Evolutionary conservation across 192 early-diverging fungal species (phyloP).

Genomic region (Coemansia sp.): DNA sequence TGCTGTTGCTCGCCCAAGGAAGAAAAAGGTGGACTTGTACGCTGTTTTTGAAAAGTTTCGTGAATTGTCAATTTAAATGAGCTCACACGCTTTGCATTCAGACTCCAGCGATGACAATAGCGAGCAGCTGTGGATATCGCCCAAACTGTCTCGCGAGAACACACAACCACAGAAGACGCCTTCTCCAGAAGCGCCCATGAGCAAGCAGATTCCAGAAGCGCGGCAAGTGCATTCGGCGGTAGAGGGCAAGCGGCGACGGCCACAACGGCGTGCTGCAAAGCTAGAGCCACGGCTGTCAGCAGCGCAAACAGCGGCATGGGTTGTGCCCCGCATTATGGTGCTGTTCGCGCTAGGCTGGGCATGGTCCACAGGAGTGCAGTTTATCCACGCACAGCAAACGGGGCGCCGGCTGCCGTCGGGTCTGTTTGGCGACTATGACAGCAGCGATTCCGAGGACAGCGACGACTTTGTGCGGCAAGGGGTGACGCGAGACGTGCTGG

Average conservation of each 20-base stretch:
- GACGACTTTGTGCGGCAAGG: conserved; percentile 21
- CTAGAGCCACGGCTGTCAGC: conserved; percentile 17
- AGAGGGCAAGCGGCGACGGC: background rate
- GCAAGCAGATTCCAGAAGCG: background rate
- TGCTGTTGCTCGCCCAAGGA: background rate
- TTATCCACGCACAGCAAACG: conserved; percentile 43
- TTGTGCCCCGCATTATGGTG: conserved; percentile 33
- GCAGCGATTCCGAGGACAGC: conserved; percentile 17
- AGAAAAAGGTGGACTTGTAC: conserved; percentile 35
- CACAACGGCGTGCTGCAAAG: background rate
- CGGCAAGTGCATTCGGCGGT: conserved; percentile 8
- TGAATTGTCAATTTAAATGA: conserved; percentile 23
- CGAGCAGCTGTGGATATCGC: conserved; percentile 50
- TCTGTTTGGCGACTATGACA: conserved; percentile 10
- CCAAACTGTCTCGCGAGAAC: conserved; percentile 26
- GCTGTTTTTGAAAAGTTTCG: conserved; percentile 51
- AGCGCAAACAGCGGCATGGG: conserved; percentile 36
- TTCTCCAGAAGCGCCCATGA: background rate
- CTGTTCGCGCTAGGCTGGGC: conserved; percentile 46
- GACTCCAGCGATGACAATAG: conserved; percentile 30
- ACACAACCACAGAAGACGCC: conserved; percentile 3
- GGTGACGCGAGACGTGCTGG: conserved; percentile 30
- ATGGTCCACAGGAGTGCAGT: conserved; percentile 43
- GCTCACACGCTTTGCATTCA: background rate
- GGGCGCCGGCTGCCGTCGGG: background rate